Base-by-base conservation (phyloP, 2,329 filamentous ascomycete species). In the Trematosphaeria pertusa region DNA sequence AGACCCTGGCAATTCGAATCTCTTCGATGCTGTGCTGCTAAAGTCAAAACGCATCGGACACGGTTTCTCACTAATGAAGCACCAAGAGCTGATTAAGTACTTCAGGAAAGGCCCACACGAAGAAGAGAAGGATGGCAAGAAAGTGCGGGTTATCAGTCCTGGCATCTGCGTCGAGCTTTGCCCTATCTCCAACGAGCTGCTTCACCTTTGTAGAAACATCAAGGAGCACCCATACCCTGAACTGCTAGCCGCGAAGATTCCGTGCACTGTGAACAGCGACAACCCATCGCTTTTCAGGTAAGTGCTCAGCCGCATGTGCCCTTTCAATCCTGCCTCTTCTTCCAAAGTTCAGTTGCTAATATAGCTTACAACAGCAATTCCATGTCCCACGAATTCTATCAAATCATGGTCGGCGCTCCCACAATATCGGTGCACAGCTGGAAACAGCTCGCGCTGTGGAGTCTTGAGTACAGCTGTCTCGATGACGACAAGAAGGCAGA, bases 361-460 rank as follows among this genome's bases (percentile, higher is more conserved):
- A 9, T 10, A 5, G 2, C 22, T 19, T 6, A 10, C 12, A 19
- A 37, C 46, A 88, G 85, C 53, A 89, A 87, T 11, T 84, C 84
- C 2, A 77, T 91, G 33, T 87, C 85, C 1, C 86, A 90, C 55
- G 88, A 91, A 62, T 90, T 91, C 63, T 91, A 90, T 65, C 88
- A 91, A 63, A 79, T 86, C 48, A 84, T 91, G 77, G 80, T 88
- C 6, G 88, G 87, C 37, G 84, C 83, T 34, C 75, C 79, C 10
- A 79, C 83, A 46, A 88, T 91, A 79, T 81, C 78, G 14, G 69
- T 91, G 0, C 82, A 82, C 52, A 87, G 87, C 33, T 88, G 87
- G 85, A 86, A 87, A 63, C 87, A 90, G 68, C 72, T 78, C 0
- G 75, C 71, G 2, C 55, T 69, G 24, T 78, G 75, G 76, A 78